Evolutionary conservation across 2,329 filamentous ascomycete genomes (phyloP).

Genomic region (Tolypocladium sp.): DNA sequence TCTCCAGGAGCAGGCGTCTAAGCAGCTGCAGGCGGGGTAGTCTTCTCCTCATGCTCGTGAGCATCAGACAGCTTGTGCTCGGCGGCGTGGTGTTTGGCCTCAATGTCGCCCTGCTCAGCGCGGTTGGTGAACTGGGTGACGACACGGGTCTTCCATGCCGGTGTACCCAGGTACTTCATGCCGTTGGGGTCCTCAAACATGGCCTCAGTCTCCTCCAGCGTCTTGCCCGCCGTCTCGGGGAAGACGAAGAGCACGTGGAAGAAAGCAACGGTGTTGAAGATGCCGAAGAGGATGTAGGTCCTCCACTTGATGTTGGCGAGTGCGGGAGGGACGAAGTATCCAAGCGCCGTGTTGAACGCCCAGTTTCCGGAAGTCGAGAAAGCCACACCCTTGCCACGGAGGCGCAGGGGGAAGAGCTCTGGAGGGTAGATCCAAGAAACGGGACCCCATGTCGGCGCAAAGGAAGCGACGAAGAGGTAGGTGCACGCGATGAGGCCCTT

Average conservation of each 20-base stretch:
- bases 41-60: slow-evolving; percentile 8
- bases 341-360: slow-evolving; percentile 30
- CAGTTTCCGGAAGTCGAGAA: slow-evolving; percentile 37
- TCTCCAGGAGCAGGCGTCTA: not conserved
- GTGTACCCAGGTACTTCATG: slow-evolving; percentile 18
- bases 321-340: slow-evolving; percentile 26
- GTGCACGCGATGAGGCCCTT: slow-evolving; percentile 58
- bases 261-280: slow-evolving; percentile 42
- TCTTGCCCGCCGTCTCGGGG: slow-evolving; percentile 47
- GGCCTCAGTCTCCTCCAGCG: slow-evolving; percentile 41
- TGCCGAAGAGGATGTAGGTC: slow-evolving; percentile 42
- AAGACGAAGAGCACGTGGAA: slow-evolving; percentile 45
- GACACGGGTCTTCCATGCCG: slow-evolving; percentile 21
- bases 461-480: slow-evolving; percentile 51
- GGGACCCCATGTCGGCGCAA: slow-evolving; percentile 37
- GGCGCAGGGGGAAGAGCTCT: slow-evolving; percentile 40
- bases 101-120: slow-evolving; percentile 17
- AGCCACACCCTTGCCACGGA: slow-evolving; percentile 44
- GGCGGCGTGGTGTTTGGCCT: slow-evolving; percentile 11
- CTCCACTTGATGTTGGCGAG: slow-evolving; percentile 36
- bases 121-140: slow-evolving; percentile 9
- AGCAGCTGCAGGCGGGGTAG: not conserved
- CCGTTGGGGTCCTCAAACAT: slow-evolving; percentile 34
- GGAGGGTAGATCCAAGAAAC: slow-evolving; percentile 48
- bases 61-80: slow-evolving; percentile 9